A percentile compares a stretch with the other conserved stretches of the same genome.
Evolutionary conservation across 192 early-diverging fungal genomes (phyloP).

Genomic region (Bifiguratus adelaidae): DNA sequence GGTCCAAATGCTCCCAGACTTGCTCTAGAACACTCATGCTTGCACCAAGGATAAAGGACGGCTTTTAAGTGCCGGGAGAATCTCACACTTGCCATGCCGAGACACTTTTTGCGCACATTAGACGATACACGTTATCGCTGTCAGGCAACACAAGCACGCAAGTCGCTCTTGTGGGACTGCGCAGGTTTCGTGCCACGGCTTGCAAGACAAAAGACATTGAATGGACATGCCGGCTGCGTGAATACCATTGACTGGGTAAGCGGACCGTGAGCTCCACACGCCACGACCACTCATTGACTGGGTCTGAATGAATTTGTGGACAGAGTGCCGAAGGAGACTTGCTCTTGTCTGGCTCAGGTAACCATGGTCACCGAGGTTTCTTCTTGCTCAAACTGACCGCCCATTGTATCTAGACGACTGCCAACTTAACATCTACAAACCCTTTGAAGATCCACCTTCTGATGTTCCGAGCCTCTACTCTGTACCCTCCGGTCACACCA

Average conservation of each 20-base stretch:
- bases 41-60: no score
- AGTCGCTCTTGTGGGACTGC: no score
- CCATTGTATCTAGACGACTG: conserved; percentile 25
- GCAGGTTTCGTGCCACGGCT: no score
- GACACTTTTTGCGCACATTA: no score
- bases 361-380: neutral
- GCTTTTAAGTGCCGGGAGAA: no score
- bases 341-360: conserved; percentile 35
- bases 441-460: no score
- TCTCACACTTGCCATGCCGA: no score
- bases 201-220: neutral
- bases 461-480: conserved; percentile 19
- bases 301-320: neutral
- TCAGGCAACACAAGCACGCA: no score
- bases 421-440: conserved; percentile 29
- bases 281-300: neutral
- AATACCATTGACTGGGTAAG: neutral
- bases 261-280: neutral
- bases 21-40: no score
- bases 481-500: conserved; percentile 41
- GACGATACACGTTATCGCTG: no score
- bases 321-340: conserved; percentile 25
- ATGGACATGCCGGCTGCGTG: neutral
- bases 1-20: no score
- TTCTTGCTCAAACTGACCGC: neutral